Evolutionary conservation across 2,329 filamentous ascomycete genomes (phyloP), one percentile per base, ranked within the genome.

Genomic region (Juglanconis oblonga): DNA sequence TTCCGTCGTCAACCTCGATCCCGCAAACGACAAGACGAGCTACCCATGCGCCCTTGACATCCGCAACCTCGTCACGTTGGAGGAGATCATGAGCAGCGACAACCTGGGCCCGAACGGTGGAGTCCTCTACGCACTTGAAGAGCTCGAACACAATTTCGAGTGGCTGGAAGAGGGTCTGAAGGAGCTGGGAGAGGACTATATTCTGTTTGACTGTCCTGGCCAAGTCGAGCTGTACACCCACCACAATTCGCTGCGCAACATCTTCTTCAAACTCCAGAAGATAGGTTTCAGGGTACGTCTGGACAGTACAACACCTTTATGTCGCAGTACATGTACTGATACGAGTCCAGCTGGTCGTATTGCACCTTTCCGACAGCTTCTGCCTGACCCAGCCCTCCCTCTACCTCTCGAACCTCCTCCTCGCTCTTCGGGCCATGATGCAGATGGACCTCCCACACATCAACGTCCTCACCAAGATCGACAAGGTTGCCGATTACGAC

Each of bases 181-280:
- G 67, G 84, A 88, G 69, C 80, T 97, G 45, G 89, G 84, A 77
- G 91, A 97, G 65, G 93, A 98, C 67, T 99, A 98, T 70, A 78
- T 99, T 59, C 76, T 99, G 10, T 97, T 99, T 65, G 95, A 99
- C 77, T 98, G 95, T 66, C 95, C 95, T 0, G 95, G 95, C 0
- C 95, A 99, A 73, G 94, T 98, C 52, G 95, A 99, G 76, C 83
- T 99, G 5, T 98, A 97, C 71, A 98, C 94, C 50, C 95, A 98
- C 72, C 95, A 99, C 76, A 87, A 88, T 59, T 96, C 92, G 13
- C 78, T 99, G 66, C 87, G 95, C 60, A 96, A 96, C 70, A 93
- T 99, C 64, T 93, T 99, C 74, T 90, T 92, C 71, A 87, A 85
- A 73, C 82, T 99, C 61, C 90, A 97, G 76, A 97, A 96, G 78